Evolutionary conservation across 176 grass and related monocot genomes (phyloP).

Genomic region (Phyllostachys edulis): DNA sequence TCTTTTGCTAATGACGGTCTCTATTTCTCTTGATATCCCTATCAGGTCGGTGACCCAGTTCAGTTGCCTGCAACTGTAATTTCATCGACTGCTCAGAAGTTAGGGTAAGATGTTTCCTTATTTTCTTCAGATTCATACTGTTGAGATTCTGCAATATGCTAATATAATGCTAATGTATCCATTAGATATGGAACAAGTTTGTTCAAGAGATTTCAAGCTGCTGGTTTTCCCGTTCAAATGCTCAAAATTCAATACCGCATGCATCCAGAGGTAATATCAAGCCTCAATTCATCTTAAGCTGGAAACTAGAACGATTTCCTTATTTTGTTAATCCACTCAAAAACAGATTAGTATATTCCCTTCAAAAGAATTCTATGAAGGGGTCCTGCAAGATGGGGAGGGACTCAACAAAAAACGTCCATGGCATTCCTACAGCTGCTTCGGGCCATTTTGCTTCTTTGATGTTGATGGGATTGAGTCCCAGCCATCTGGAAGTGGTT

Average conservation of each 20-base stretch:
- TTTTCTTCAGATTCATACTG: conserved; percentile 8
- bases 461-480: conserved; percentile 82
- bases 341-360: conserved; percentile 92
- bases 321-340: conserved; percentile 26
- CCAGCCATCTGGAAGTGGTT: conserved; percentile 77
- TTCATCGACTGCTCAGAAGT: conserved; percentile 69
- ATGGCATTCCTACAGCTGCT: conserved; percentile 76
- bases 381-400: conserved; percentile 71
- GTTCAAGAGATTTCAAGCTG: conserved; percentile 94
- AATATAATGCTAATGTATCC: conserved; percentile 23
- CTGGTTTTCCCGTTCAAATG: conserved; percentile 96
- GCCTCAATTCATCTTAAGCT: conserved; percentile 22
- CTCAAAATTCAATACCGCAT: conserved; percentile 97
- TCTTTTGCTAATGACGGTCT: conserved; percentile 22
- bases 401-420: conserved; percentile 54
- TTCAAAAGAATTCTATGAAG: conserved; percentile 94
- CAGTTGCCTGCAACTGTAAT: conserved; percentile 97
- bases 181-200: conserved; percentile 86
- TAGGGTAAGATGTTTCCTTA: conserved; percentile 59
- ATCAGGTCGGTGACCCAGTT: conserved; percentile 87
- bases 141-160: conserved; percentile 26
- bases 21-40: neutral
- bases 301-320: conserved; percentile 14
- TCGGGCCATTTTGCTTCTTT: conserved; percentile 94
- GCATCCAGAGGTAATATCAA: conserved; percentile 77